A percentile compares a stretch with the other conserved stretches of the same genome.
phyloP scores from a whole-genome alignment of 441 rosid species.

The Erysimum pusillum region DNA sequence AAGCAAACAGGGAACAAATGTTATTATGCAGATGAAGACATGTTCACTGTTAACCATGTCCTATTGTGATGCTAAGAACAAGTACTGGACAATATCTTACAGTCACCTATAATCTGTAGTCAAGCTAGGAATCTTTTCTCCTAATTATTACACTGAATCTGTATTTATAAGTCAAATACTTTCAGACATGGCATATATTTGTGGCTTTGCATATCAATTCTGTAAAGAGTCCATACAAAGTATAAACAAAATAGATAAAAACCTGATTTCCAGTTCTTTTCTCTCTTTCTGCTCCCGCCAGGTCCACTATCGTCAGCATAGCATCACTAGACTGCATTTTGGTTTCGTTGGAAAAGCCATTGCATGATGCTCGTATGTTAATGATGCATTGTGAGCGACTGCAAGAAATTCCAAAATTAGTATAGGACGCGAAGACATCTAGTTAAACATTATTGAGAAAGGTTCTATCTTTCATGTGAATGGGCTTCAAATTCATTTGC shows the following conservation, averaged over 20 bases:
- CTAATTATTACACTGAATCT: conserved; percentile 1
- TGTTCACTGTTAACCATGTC: conserved; percentile 14
- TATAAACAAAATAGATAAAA: neutral
- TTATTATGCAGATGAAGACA: conserved; percentile 12
- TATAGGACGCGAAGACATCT: neutral
- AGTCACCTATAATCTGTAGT: conserved; percentile 21
- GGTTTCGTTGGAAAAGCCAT: conserved; percentile 45
- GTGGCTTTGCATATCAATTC: conserved; percentile 26
- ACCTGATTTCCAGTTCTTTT: conserved; percentile 96
- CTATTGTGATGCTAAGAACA: conserved; percentile 24
- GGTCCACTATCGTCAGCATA: conserved; percentile 83
- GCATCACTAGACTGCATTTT: conserved; percentile 53
- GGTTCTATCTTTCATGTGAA: neutral
- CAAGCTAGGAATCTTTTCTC: conserved; percentile 24
- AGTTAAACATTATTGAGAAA: neutral
- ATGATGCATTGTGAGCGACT: conserved; percentile 98
- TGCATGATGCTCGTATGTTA: conserved; percentile 58
- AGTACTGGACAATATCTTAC: conserved; percentile 20
- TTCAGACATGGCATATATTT: conserved; percentile 15
- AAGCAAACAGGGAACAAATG: neutral
- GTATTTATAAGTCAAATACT: neutral
- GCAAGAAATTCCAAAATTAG: conserved; percentile 44
- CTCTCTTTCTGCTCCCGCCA: conserved; percentile 98
- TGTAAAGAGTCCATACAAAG: conserved; percentile 8
- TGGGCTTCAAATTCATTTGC: neutral